phyloP scores from a whole-genome alignment of 2,329 filamentous ascomycete species.

The Nigrospora osmanthi region DNA sequence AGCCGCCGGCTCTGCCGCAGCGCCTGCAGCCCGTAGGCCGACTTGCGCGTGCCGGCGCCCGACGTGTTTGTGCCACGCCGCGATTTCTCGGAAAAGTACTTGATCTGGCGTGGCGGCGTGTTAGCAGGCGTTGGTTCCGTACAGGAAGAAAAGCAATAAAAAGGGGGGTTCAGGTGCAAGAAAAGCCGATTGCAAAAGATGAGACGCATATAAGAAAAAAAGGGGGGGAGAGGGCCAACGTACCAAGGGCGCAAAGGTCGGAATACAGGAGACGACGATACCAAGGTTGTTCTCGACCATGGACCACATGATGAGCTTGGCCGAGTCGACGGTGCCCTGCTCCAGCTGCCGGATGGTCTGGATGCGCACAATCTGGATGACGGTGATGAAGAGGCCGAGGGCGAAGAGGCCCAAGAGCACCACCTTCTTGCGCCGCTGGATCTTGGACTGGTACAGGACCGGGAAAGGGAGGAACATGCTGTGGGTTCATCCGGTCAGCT shows the following conservation, averaged over 20 bases:
- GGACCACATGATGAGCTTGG: constrained; percentile 34
- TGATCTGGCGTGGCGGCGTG: background rate
- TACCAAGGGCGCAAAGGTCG: constrained; percentile 33
- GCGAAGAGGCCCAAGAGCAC: constrained; percentile 22
- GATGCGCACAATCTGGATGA: constrained; percentile 38
- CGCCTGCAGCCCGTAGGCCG: constrained; percentile 18
- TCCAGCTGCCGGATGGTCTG: constrained; percentile 34
- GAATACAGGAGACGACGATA: constrained; percentile 32
- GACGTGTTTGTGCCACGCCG: constrained; percentile 8
- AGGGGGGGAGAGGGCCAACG: no score
- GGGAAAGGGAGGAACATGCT: constrained; percentile 34
- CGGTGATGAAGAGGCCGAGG: constrained; percentile 35
- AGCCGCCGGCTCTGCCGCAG: constrained; percentile 6
- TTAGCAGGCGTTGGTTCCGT: no score
- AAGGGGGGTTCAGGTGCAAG: no score
- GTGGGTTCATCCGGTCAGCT: background rate
- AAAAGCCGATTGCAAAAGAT: no score
- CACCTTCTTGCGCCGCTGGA: constrained; percentile 30
- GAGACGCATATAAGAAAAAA: no score
- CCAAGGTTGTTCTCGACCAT: constrained; percentile 35
- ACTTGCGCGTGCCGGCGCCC: constrained; percentile 2
- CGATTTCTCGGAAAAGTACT: constrained; percentile 22
- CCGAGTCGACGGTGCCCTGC: constrained; percentile 34
- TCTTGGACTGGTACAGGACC: constrained; percentile 25
- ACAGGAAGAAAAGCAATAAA: no score